Evolutionary conservation across 106 monocot species (phyloP), one percentile per base, ranked within the genome.

Genomic region (Dendrobium chrysotoxum): DNA sequence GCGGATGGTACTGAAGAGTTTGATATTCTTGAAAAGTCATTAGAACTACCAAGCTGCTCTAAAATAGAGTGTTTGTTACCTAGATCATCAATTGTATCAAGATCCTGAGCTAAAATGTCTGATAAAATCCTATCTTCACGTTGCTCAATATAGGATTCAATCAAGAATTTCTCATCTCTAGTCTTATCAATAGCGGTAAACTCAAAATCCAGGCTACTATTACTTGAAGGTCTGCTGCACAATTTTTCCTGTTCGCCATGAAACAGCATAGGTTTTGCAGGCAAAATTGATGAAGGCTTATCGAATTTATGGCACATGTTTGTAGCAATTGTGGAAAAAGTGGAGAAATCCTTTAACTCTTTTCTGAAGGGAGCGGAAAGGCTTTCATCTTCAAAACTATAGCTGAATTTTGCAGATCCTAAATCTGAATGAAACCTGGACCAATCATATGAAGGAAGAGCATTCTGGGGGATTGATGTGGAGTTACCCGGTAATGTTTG

Each of bases 111-210:
- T 42, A 81, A 65, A 7, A 85, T 78, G 15, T 74, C 75, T 21
- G 81, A 78, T 64, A 57, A 42, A 74, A 72, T 39, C 28, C 78
- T 66, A 73, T 46, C 78, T 79, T 85, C 78, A 61, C 38, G 30
- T 81, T 78, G n/a, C 42, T 47, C 35, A 0, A 15, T 57, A 78
- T 50, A 35, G 23, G 30, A 72, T 74, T 74, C 44, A 58, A 57
- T 77, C 26, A 76, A 58, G 6, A 50, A 71, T 30, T 58, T 77
- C 38, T 46, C 39, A 11, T 53, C 47, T 26, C 39, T 28, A 77
- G 45, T 5, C 16, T 21, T n/a, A 5, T 66, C 46, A 17, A 17
- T 20, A 38, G 58, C 7, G 28, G 61, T 12, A 47, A 72, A 39
- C 25, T 39, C 17, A 21, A 77, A 47, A 71, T 54, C 53, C 40